Conservation (phyloP, 345 rosid species). For the Eucalyptus leucophloia region DNA sequence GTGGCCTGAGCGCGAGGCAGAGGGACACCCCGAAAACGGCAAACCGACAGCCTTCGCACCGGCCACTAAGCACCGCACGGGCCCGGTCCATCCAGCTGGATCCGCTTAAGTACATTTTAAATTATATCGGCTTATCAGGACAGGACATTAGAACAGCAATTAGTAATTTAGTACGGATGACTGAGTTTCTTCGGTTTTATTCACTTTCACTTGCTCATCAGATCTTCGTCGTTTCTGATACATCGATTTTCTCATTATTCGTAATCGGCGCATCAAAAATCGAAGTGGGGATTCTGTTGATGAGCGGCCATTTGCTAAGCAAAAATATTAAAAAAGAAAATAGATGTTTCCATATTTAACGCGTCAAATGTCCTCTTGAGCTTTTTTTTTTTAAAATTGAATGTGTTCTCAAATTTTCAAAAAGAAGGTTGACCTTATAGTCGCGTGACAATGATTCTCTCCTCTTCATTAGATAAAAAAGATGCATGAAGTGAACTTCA, state of each 20-base stretch:
- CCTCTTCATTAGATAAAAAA: background rate
- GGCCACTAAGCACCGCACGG: background rate
- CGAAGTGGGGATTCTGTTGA: background rate
- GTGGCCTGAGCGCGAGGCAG: background rate
- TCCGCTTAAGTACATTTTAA: background rate
- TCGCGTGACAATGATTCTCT: rapidly evolving
- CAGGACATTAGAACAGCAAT: background rate
- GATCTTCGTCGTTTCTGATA: background rate
- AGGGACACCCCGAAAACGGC: background rate
- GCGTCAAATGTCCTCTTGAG: background rate
- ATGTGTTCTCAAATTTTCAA: background rate
- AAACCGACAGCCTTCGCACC: background rate
- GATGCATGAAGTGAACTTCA: background rate
- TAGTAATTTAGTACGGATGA: background rate
- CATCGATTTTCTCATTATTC: background rate
- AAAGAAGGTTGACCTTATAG: background rate
- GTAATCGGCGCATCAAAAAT: background rate
- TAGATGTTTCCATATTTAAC: background rate
- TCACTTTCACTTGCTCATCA: background rate
- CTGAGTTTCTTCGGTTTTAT: background rate
- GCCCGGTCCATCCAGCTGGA: background rate
- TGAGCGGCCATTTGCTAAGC: background rate
- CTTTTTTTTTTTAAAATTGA: no score
- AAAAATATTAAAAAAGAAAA: background rate
- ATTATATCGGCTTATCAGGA: background rate